A percentile compares a stretch with the other conserved stretches of the same genome.
phyloP scores from a whole-genome alignment of 345 rosid species.

The Clarkia xantiana region DNA sequence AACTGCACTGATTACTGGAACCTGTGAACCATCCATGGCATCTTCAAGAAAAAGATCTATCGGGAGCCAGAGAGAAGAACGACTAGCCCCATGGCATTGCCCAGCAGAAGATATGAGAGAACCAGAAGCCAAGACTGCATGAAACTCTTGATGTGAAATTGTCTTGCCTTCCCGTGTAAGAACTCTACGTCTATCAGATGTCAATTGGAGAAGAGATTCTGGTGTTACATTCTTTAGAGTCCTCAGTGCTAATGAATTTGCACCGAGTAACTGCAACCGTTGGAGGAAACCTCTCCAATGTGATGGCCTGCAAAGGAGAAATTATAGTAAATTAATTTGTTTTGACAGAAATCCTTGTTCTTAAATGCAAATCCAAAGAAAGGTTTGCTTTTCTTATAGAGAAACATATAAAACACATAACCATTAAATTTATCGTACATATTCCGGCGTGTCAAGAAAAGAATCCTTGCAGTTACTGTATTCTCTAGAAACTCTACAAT shows the following conservation, averaged over 20 bases:
- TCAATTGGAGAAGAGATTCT: slow-evolving; percentile 46
- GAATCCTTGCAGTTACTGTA: slow-evolving; percentile 60
- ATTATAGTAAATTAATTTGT: neutral
- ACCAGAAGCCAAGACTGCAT: slow-evolving; percentile 40
- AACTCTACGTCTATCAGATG: slow-evolving; percentile 32
- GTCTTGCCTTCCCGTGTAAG: slow-evolving; percentile 34
- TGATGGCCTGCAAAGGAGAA: slow-evolving; percentile 39
- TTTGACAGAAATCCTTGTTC: neutral
- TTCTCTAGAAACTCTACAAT: slow-evolving; percentile 60
- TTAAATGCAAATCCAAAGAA: neutral
- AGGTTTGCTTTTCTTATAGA: neutral
- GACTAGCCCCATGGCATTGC: slow-evolving; percentile 58
- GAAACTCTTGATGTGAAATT: slow-evolving; percentile 33
- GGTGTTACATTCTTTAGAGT: slow-evolving; percentile 41
- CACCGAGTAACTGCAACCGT: slow-evolving; percentile 42
- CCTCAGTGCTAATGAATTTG: slow-evolving; percentile 50
- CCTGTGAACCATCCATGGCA: slow-evolving; percentile 77
- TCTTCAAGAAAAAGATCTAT: slow-evolving; percentile 92
- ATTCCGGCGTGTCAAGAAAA: slow-evolving; percentile 60
- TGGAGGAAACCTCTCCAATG: slow-evolving; percentile 65
- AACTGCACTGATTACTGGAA: slow-evolving; percentile 54
- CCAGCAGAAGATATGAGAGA: slow-evolving; percentile 45
- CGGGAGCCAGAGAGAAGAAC: slow-evolving; percentile 77
- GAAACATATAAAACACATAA: neutral
- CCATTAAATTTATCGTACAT: slow-evolving; percentile 35